Percentiles rank a stretch among this genome's conserved stretches.
These are phyloP conservation scores for Remersonia thermophila DNA, from an alignment of 2,329 filamentous ascomycete species.

Conservation along the genomic window DNA sequence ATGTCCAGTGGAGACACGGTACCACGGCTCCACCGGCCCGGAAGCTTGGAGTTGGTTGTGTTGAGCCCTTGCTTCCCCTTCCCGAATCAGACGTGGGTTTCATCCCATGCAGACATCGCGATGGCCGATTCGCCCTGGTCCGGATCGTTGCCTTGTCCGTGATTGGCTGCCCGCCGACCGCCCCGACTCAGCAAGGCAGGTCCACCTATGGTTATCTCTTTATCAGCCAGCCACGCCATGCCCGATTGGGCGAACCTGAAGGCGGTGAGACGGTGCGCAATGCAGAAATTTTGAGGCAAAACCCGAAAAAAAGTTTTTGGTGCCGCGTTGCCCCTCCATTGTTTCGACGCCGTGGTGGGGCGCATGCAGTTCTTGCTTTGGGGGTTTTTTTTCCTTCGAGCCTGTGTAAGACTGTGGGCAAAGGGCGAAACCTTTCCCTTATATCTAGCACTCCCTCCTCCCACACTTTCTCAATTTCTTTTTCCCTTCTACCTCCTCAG, in stretches of 20 bases:
- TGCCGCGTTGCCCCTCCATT: slow-evolving; percentile 14
- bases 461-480: slow-evolving; percentile 8
- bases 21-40: too few relatives aligned
- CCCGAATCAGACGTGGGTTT: too few relatives aligned
- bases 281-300: slow-evolving; percentile 7
- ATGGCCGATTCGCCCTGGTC: too few relatives aligned
- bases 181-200: slow-evolving; percentile 1
- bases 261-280: slow-evolving; percentile 5
- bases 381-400: slow-evolving; percentile 5
- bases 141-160: neutral
- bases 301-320: slow-evolving; percentile 15
- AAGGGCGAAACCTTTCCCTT: slow-evolving; percentile 3
- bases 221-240: neutral
- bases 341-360: slow-evolving; percentile 5
- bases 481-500: slow-evolving; percentile 12
- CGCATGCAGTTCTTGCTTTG: neutral
- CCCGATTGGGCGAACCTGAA: slow-evolving; percentile 3
- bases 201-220: slow-evolving; percentile 3
- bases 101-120: too few relatives aligned
- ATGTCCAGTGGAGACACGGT: too few relatives aligned
- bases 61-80: too few relatives aligned
- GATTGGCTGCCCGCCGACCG: slow-evolving; percentile 1
- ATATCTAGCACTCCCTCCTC: slow-evolving; percentile 25
- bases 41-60: too few relatives aligned
- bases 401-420: slow-evolving; percentile 11